These are phyloP conservation scores for Phellopilus nigrolimitatus DNA, from an alignment of 1,284 basidiomycete species.

Conservation along the genomic window DNA sequence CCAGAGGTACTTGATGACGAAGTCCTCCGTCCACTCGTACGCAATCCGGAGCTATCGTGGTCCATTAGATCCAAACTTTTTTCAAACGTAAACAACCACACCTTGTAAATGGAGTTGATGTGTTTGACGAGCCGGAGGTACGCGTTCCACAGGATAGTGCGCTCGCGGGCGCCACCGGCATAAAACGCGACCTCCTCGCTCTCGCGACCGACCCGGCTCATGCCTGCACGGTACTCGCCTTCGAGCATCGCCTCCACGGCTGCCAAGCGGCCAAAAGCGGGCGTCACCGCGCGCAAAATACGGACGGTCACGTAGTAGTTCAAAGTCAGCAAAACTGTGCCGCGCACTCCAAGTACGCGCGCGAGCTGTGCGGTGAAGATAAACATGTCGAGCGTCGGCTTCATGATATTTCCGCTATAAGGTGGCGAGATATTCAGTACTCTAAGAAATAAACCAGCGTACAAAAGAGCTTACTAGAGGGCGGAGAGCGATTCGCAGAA, in stretches of 20 bases:
- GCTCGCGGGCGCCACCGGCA: conserved; percentile 82
- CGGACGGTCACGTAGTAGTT: conserved; percentile 86
- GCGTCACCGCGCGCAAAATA: conserved; percentile 83
- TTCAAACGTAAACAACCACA: conserved; percentile 28
- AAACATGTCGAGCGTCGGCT: conserved; percentile 87
- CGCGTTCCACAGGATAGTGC: conserved; percentile 75
- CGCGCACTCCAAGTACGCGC: conserved; percentile 76
- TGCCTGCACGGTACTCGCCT: conserved; percentile 89
- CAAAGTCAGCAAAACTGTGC: conserved; percentile 73
- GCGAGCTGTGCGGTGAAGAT: conserved; percentile 94
- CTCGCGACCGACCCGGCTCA: conserved; percentile 85
- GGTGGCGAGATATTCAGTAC: no score
- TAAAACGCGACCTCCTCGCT: conserved; percentile 98
- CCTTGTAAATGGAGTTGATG: conserved; percentile 90
- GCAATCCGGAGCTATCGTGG: conserved; percentile 52
- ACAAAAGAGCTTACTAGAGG: conserved; percentile 65
- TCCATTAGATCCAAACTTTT: neutral
- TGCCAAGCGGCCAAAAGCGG: conserved; percentile 90
- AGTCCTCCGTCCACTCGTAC: conserved; percentile 90
- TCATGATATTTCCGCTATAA: conserved; percentile 71
- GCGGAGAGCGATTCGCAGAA: conserved; percentile 88
- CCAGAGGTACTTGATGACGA: conserved; percentile 93
- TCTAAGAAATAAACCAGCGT: neutral
- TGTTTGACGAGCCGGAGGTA: conserved; percentile 84
- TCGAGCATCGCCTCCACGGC: conserved; percentile 83